These are phyloP conservation scores for Erucastrum elatum DNA, from an alignment of 345 rosid genomes.

Conservation along the genomic window DNA sequence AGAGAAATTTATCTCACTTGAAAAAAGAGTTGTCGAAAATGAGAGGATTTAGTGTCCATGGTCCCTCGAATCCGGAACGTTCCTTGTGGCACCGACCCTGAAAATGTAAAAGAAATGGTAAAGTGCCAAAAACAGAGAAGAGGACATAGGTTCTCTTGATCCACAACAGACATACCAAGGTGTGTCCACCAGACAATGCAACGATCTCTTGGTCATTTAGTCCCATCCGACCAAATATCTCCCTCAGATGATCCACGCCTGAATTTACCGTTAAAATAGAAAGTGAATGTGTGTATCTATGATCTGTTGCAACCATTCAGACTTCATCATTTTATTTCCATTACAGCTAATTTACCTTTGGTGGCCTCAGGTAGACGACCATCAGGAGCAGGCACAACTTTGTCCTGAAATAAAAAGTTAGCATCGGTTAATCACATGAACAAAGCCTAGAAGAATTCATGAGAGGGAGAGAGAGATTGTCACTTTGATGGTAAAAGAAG, in stretches of 20 bases:
- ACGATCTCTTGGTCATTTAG: constrained; percentile 81
- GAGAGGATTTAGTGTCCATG: constrained; percentile 87
- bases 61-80: constrained; percentile 90
- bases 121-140: constrained; percentile 2
- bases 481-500: background rate
- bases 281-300: background rate
- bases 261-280: constrained; percentile 10
- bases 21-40: constrained; percentile 85
- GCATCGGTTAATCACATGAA: background rate
- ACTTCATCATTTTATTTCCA: background rate
- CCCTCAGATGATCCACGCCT: constrained; percentile 84
- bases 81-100: constrained; percentile 97
- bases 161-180: constrained; percentile 56
- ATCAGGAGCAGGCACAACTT: constrained; percentile 76
- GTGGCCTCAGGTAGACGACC: constrained; percentile 90
- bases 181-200: constrained; percentile 86
- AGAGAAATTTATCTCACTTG: constrained; percentile 48
- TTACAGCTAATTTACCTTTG: constrained; percentile 46
- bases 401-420: constrained; percentile 55
- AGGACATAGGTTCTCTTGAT: background rate
- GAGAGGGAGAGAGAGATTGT: background rate
- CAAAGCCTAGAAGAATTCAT: background rate
- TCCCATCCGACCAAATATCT: constrained; percentile 87
- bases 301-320: background rate
- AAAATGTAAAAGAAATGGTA: background rate